These are phyloP conservation scores for Rugiboletus extremiorientalis DNA, from an alignment of 1,284 basidiomycete genomes.

Conservation along the genomic window DNA sequence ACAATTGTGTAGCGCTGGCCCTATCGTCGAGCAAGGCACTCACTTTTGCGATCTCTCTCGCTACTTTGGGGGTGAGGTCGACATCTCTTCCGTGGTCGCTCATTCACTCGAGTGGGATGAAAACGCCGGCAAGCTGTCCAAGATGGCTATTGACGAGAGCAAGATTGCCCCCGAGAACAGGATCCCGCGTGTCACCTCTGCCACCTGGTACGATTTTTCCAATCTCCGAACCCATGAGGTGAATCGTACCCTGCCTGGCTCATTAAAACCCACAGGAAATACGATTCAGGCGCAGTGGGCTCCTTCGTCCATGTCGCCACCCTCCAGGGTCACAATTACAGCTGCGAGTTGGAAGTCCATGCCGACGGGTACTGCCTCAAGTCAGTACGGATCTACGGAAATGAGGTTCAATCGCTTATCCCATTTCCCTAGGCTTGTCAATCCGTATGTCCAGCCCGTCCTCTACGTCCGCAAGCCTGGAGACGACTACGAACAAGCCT, in stretches of 20 bases:
- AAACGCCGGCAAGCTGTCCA: conserved; percentile 82
- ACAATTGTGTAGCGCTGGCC: conserved; percentile 64
- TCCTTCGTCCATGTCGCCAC: conserved; percentile 86
- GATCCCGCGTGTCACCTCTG: conserved; percentile 78
- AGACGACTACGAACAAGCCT: conserved; percentile 79
- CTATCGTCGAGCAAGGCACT: conserved; percentile 96
- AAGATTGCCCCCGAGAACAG: conserved; percentile 78
- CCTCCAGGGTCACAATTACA: conserved; percentile 89
- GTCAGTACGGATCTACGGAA: conserved; percentile 39
- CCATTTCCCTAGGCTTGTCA: conserved; percentile 62
- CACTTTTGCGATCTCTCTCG: conserved; percentile 90
- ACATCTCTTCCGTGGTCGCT: conserved; percentile 80
- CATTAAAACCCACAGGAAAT: conserved; percentile 65
- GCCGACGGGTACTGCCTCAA: conserved; percentile 86
- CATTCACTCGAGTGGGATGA: conserved; percentile 93
- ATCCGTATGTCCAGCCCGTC: conserved; percentile 84
- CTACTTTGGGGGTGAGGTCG: conserved; percentile 98
- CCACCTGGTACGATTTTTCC: conserved; percentile 59
- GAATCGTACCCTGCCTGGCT: conserved; percentile 14
- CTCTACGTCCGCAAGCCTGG: conserved; percentile 85
- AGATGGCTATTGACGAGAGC: conserved; percentile 79
- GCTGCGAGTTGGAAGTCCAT: conserved; percentile 90
- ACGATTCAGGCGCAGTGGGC: conserved; percentile 89
- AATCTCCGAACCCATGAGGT: conserved; percentile 22
- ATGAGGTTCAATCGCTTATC: conserved; percentile 10